Evolutionary conservation across 2,329 filamentous ascomycete species (phyloP), one percentile per base, ranked within the genome.

Genomic region (Diaporthe nobilis): DNA sequence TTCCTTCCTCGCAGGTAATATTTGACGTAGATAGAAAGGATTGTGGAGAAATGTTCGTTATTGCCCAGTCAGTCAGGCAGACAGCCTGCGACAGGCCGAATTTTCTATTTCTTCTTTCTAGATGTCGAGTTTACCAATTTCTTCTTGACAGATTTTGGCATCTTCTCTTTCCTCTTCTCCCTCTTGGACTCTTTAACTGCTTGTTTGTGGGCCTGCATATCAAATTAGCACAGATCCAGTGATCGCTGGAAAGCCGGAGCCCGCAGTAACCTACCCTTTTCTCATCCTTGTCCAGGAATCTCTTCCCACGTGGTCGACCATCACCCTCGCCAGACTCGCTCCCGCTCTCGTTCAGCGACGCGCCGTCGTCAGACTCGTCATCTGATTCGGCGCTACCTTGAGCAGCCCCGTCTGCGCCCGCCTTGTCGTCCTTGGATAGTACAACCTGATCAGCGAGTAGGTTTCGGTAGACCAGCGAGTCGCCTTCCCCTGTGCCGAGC

Each of bases 81-180:
- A 13, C 20, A 15, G 34, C 58, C 37, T n/a, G 10, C 13, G 10
- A 22, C 44, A 71, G 55, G 34, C 39, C 42, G 55, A 63, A 60
- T 58, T 70, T 9, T 83, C 81, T 87, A 90, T 83, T 90, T 93
- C 86, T 94, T 93, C 81, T 90, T 91, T 79, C 91, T 87, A 74
- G 91, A 88, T 22, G 89, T 88, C 77, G 87, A 87, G 74, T 89
- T 90, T 37, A 98, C 91, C 75, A 98, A 85, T 83, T 94, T 94
- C 88, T 98, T 98, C 90, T 99, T 99, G 47, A 98, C 79, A 82
- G 97, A 92, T 86, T 99, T 99, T 0, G 97, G 96, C 86, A 99
- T 98, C 88, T 99, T 99, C 5, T 94, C 94, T 84, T 96, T 95
- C 76, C 97, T 89, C 87, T 97, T 95, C 84, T 98, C 96, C 49